Evolutionary conservation across 106 monocot species (phyloP).

Genomic region (Allium fistulosum): DNA sequence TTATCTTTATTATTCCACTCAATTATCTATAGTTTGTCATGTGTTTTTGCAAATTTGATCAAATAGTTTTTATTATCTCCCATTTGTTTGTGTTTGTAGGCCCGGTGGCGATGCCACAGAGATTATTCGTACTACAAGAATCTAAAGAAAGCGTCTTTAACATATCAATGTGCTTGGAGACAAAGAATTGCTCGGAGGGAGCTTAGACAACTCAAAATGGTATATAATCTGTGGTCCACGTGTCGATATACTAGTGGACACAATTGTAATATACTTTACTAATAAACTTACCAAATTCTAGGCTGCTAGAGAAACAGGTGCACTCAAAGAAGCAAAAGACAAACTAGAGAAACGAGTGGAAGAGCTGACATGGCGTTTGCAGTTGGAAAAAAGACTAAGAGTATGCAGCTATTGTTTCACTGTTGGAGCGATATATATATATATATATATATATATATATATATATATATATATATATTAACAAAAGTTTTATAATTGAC

Average conservation of each 20-base stretch:
- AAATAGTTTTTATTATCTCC: not conserved
- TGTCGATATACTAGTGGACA: not conserved
- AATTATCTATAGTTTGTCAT: no score
- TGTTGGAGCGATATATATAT: not conserved
- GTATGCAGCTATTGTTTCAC: slow-evolving; percentile 22
- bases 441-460: not conserved
- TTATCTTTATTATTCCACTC: not conserved
- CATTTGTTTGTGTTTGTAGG: slow-evolving; percentile 24
- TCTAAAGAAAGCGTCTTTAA: slow-evolving; percentile 49
- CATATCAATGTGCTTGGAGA: slow-evolving; percentile 89
- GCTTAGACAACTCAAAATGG: slow-evolving; percentile 84
- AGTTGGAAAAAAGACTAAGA: slow-evolving; percentile 69
- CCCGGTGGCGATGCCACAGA: slow-evolving; percentile 71
- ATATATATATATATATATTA: not conserved
- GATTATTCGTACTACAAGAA: slow-evolving; percentile 53
- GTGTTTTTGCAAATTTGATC: not conserved
- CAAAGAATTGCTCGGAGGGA: slow-evolving; percentile 78
- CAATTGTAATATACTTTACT: not conserved
- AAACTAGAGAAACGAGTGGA: slow-evolving; percentile 91
- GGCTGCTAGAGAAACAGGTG: slow-evolving; percentile 94
- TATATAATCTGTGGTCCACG: slow-evolving; percentile 9
- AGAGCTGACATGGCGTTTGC: slow-evolving; percentile 75
- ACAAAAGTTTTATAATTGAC: not conserved
- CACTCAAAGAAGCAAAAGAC: slow-evolving; percentile 88
- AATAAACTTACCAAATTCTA: slow-evolving; percentile 16